Base-by-base conservation (phyloP, 106 monocot genomes). In the Dendrobium nobile region DNA sequence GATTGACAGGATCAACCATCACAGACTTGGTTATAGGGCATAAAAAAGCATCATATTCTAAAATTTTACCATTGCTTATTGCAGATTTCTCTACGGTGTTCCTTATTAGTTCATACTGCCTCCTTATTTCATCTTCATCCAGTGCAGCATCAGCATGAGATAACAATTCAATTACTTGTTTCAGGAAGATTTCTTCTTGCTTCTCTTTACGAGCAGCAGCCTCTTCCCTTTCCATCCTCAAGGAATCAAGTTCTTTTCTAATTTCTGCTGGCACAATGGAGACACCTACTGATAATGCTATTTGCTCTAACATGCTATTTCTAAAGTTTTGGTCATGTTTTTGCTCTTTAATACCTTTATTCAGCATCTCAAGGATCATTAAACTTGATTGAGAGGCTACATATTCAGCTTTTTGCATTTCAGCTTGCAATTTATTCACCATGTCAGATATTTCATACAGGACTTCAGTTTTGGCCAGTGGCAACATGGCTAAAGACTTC, bases 1-100 rank as follows among this genome's bases (percentile, higher is more conserved):
- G 82, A 54, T 48, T 82, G 70, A 82, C 82, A 51, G 82, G 82
- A 47, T 82, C 70, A 54, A 78, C 78, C 82, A 82, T 82, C 67
- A 82, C 77, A 44, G 48, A 54, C 18, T 51, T 11, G 2, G 31
- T 45, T 68, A 82, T 70, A 54, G 82, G 82, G 24, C 82, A 82
- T 37, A 78, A 37, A 24, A 70, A 82, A 48, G 78, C 26, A 13
- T 68, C 40, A n/a, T 70, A 33, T 24, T 76, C 65, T 70, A 20
- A 9, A 78, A 82, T 82, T 58, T 6, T 19, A 5, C 16, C 73
- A 33, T 77, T 70, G n/a, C 22, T 10, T 37, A 78, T 54, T 28
- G n/a, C 70, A 68, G 61, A 70, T 17, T 76, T 76, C 19, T 65
- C 76, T 45, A 78, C 19, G 20, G 33, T 54, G 33, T 77, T 15